A percentile compares a stretch with the other conserved stretches of the same genome.
phyloP scores from a whole-genome alignment of 129 eudicot species.

The Dittrichia graveolens region DNA sequence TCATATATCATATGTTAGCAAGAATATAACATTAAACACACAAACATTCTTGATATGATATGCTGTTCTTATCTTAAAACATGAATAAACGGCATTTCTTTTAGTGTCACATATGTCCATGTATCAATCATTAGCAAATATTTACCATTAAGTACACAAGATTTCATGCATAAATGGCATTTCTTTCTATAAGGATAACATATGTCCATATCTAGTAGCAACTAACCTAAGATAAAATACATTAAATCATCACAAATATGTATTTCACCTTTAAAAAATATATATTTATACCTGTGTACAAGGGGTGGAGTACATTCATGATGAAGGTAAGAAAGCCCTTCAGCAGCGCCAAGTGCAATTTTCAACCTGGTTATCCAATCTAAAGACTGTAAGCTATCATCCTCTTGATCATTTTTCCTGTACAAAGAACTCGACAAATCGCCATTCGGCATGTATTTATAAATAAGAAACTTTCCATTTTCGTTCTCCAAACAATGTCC shows the following conservation, averaged over 20 bases:
- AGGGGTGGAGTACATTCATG: constrained; percentile 93
- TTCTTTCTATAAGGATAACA: neutral
- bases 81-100: too few species aligned
- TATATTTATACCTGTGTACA: constrained; percentile 77
- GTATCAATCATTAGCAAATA: too few species aligned
- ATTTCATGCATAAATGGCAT: neutral
- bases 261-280: neutral
- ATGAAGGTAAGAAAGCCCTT: constrained; percentile 80
- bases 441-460: constrained; percentile 83
- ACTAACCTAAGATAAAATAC: neutral
- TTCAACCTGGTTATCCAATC: constrained; percentile 98
- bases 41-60: too few species aligned
- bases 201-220: neutral
- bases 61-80: too few species aligned
- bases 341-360: constrained; percentile 91
- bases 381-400: constrained; percentile 73
- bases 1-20: too few species aligned
- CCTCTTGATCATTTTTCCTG: constrained; percentile 57
- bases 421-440: constrained; percentile 80
- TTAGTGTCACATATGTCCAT: too few species aligned
- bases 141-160: neutral
- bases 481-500: constrained; percentile 90
- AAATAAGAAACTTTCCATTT: constrained; percentile 67
- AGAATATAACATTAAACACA: too few species aligned
- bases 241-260: neutral